phyloP scores from a whole-genome alignment of 805 yeast genomes.

The Cyberlindnera japonica region DNA sequence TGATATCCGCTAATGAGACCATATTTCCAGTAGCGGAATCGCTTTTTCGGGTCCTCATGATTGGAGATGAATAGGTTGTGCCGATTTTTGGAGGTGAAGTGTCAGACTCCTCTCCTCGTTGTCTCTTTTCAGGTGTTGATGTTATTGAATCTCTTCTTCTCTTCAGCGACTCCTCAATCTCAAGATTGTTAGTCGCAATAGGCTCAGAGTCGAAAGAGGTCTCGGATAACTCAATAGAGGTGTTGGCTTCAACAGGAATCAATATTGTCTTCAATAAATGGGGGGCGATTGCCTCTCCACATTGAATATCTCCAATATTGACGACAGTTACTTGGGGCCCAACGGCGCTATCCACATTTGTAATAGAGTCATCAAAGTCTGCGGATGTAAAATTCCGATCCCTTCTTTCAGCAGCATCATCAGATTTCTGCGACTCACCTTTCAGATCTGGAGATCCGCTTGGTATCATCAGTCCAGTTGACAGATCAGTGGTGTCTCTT shows the following conservation, averaged over 20 bases:
- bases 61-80: conserved; percentile 5
- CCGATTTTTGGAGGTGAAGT: background rate
- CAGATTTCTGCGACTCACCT: too few relatives aligned
- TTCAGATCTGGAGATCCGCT: background rate
- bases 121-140: background rate
- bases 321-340: too few relatives aligned
- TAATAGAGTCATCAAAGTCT: too few relatives aligned
- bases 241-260: too few relatives aligned
- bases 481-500: background rate
- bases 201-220: background rate
- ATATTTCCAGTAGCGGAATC: background rate
- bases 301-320: too few relatives aligned
- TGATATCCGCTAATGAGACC: too few relatives aligned
- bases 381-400: too few relatives aligned
- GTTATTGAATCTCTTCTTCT: background rate
- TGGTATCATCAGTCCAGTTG: background rate
- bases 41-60: conserved; percentile 3
- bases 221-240: too few relatives aligned
- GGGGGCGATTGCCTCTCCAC: too few relatives aligned
- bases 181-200: background rate
- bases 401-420: too few relatives aligned
- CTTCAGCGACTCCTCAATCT: background rate
- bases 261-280: too few relatives aligned
- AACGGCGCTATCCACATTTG: too few relatives aligned
- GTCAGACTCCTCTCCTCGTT: background rate